Evolutionary conservation across 257 asterid species (phyloP).

Genomic region (Solanum pinnatisectum): DNA sequence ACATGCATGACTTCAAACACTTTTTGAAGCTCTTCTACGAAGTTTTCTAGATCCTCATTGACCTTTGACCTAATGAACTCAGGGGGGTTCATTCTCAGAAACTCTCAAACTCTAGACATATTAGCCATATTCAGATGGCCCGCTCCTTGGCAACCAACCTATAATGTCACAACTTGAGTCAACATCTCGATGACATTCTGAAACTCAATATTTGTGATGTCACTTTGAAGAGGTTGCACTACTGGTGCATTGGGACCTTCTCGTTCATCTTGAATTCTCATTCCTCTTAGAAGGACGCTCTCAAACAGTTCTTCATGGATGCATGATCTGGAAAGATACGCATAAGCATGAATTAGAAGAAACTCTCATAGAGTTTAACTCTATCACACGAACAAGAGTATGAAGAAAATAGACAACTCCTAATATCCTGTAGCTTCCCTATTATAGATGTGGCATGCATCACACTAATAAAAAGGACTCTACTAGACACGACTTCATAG

Average conservation of each 20-base stretch:
- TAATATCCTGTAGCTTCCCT: background rate
- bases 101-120: background rate
- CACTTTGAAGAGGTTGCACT: background rate
- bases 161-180: background rate
- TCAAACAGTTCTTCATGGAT: background rate
- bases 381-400: background rate
- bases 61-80: background rate
- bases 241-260: background rate
- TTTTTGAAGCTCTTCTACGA: background rate
- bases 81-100: background rate
- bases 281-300: background rate
- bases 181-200: background rate
- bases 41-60: background rate
- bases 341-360: background rate
- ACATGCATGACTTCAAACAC: background rate
- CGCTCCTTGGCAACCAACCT: background rate
- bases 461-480: background rate
- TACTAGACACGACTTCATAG: background rate
- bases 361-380: background rate
- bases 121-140: background rate
- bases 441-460: background rate
- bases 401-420: background rate
- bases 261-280: background rate
- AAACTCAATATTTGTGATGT: background rate
- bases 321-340: background rate